Base-by-base conservation (phyloP, 2,329 filamentous ascomycete species). In the Ceratocystis huliohia region DNA sequence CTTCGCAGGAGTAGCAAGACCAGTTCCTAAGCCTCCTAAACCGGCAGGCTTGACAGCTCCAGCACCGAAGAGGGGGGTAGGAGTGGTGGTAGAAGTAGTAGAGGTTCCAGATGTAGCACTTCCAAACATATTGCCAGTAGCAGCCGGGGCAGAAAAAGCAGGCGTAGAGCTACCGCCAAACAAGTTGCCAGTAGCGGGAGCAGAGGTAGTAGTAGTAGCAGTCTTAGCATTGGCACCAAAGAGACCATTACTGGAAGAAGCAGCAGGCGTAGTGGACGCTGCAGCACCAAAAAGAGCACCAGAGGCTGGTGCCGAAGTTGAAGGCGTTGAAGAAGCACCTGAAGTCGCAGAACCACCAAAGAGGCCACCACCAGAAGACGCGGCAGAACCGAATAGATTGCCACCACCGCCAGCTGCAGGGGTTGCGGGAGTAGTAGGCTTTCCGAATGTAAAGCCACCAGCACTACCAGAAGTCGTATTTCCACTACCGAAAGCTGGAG, bases 161-260 rank as follows among this genome's bases (percentile, higher is more conserved):
- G 48, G 20, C 20, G 48, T 53, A 41, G 13, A 72, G 70, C 45
- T 73, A 67, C 68, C 76, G 74, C 33, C 66, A 65, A 46, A 70
- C 69, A 65, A 75, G 76, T 4, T 78, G 45, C 82, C 82, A 25
- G 81, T 81, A 17, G 82, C 81, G 45, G 82, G 83, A 1, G 81
- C 83, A 20, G 81, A 83, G 65, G 76, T 75, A 53, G 71, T 68
- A n/a, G 48, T 71, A 67, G 44, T 70, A 68, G 44, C 25, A 37
- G 44, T 13, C 17, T 46, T 41, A 33, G 53, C n/a, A 41, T 17
- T 17, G 25, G 25, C 56, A 56, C 78, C 78, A 71, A 82, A 81
- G 7, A 80, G 70, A 25, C 73, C 71, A 15, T 75, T 74, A 5
- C 74, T 71, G 59, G 79, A 75, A 28, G 77, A 73, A 13, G 76